A percentile compares a stretch with the other conserved stretches of the same genome.
Evolutionary conservation across 345 rosid genomes (phyloP).

Genomic region (Isatis tinctoria): DNA sequence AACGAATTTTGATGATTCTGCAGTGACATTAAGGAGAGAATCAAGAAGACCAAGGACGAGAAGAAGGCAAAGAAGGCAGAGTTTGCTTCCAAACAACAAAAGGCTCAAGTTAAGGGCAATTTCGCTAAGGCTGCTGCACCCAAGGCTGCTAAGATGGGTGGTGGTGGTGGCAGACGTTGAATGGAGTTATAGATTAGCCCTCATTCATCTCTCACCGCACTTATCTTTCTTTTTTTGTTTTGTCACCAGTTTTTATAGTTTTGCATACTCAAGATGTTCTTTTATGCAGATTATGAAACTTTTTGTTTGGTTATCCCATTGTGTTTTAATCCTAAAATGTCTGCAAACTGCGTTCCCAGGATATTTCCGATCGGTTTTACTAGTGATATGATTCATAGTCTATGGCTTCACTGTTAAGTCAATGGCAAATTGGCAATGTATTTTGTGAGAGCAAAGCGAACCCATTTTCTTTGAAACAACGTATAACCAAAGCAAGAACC

Average conservation of each 20-base stretch:
- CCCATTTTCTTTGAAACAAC: not conserved
- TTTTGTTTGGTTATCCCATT: not conserved
- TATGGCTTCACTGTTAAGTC: not conserved
- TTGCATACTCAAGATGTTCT: conserved; percentile 3
- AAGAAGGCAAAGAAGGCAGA: conserved; percentile 85
- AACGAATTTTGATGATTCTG: not conserved
- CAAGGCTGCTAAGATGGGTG: conserved; percentile 62
- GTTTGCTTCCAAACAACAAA: conserved; percentile 51
- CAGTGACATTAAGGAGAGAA: conserved; percentile 82
- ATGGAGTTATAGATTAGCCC: conserved; percentile 11
- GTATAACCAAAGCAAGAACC: too few relatives aligned
- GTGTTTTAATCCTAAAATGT: not conserved
- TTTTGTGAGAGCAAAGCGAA: not conserved
- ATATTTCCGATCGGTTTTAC: too few relatives aligned
- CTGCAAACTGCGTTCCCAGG: not conserved
- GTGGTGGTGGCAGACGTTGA: conserved; percentile 83
- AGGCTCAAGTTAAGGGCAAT: conserved; percentile 44
- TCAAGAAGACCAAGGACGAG: conserved; percentile 80
- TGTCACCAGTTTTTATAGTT: conserved; percentile 1
- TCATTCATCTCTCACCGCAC: not conserved
- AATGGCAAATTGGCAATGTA: not conserved
- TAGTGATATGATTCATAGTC: too few relatives aligned
- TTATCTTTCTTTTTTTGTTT: not conserved
- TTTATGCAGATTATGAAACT: conserved; percentile 1
- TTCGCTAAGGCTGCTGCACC: conserved; percentile 46